phyloP scores from a whole-genome alignment of 495 filamentous ascomycete genomes.

The Terfezia claveryi region DNA sequence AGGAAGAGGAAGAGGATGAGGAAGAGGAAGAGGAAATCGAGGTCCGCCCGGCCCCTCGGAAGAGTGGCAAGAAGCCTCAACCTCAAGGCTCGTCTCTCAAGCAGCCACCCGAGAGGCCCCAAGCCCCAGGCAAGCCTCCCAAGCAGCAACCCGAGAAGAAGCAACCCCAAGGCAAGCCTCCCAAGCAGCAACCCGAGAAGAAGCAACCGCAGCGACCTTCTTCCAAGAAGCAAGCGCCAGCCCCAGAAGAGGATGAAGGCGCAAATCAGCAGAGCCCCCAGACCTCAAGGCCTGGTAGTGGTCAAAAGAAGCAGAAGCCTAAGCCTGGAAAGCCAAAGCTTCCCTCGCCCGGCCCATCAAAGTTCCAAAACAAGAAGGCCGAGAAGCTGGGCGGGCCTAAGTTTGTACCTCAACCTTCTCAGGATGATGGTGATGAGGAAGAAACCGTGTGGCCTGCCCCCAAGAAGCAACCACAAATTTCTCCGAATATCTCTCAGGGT shows the following conservation, averaged over 20 bases:
- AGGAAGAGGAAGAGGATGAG: background rate
- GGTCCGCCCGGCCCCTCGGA: too few relatives aligned
- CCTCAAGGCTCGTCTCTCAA: background rate
- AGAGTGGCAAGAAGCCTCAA: background rate
- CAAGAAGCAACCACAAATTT: background rate
- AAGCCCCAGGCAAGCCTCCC: background rate
- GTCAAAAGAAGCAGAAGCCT: too few relatives aligned
- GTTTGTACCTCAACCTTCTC: background rate
- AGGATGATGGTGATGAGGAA: background rate
- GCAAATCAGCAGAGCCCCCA: too few relatives aligned
- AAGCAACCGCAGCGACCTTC: background rate
- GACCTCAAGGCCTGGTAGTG: too few relatives aligned
- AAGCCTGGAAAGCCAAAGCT: too few relatives aligned
- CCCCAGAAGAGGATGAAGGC: background rate
- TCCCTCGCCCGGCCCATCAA: background rate
- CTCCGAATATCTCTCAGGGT: background rate
- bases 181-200: background rate
- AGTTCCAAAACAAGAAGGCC: background rate
- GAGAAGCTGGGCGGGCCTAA: background rate
- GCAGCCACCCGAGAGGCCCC: background rate
- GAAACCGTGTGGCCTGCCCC: background rate
- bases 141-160: background rate
- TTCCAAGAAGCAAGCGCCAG: background rate
- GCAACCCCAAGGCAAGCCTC: background rate
- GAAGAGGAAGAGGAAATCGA: background rate